These are phyloP conservation scores for Aegilops speltoides DNA, from an alignment of 176 grass and related monocot genomes.

Conservation along the genomic window DNA sequence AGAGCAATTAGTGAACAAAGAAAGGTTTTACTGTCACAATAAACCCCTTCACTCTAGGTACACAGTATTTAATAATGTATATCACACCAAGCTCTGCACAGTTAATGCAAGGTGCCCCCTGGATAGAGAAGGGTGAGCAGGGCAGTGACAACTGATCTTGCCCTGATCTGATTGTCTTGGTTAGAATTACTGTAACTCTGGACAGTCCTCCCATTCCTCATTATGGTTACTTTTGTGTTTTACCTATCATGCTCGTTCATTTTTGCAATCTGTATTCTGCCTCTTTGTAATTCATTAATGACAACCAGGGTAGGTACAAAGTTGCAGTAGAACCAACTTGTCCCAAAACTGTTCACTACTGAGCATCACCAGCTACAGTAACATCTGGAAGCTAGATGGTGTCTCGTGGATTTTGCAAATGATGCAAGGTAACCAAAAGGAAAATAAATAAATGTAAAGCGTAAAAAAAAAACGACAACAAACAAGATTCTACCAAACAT, in stretches of 20 bases:
- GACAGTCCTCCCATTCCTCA: background rate
- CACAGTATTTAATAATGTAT: background rate
- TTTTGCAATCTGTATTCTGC: background rate
- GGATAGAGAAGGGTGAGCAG: background rate
- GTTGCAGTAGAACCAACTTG: background rate
- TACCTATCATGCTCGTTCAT: background rate
- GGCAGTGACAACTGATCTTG: background rate
- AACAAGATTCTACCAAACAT: background rate
- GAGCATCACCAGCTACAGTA: background rate
- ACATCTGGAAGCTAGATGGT: background rate
- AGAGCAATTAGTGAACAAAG: slow-evolving; percentile 25
- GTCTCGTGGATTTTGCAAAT: background rate
- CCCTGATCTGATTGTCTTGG: slow-evolving; percentile 16
- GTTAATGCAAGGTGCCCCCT: background rate
- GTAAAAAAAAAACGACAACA: background rate
- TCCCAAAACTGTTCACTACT: background rate
- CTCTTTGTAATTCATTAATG: slow-evolving; percentile 11
- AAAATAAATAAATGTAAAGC: background rate
- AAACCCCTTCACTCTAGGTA: slow-evolving; percentile 8
- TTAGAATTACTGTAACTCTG: slow-evolving; percentile 8
- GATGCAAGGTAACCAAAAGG: background rate
- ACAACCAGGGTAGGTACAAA: background rate
- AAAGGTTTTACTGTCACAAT: background rate
- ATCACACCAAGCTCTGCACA: background rate
- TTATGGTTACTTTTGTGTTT: background rate